Evolutionary conservation across 345 rosid genomes (phyloP), one percentile per base, ranked within the genome.

Genomic region (Bruguiera sexangula): DNA sequence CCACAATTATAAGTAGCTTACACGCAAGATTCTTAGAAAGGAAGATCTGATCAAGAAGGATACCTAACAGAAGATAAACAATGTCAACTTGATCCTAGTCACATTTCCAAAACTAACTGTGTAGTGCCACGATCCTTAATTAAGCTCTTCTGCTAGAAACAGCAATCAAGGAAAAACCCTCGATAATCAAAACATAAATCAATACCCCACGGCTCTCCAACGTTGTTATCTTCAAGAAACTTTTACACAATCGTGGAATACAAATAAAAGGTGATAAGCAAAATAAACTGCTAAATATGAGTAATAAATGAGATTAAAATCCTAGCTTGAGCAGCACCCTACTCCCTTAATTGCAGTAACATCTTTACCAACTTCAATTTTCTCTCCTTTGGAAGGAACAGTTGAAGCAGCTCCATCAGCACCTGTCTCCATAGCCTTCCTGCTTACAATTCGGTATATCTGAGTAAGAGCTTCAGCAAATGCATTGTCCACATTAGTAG

Each of bases 401-500:
- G 85, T 73, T 3, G 88, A 82, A 67, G 83, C 76, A 24, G 75
- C 82, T 2, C 81, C 75, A 50, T 78, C 89, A 3, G 79, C 90
- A 29, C 91, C 85, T 1, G 90, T 67, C 50, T 92, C 98, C 87
- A 92, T 82, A 3, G 96, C 93, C 76, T 90, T 92, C 88, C 87
- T 90, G 87, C 96, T 92, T 60, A 92, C 93, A 6, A 90, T 81
- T 13, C 77, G 88, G 69, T 90, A 85, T 60, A 92, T 92, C 79
- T 90, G 95, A 66, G 95, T 87, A 10, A 92, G 96, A 43, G 90
- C 96, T 79, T 90, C 98, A 2, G 98, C 82, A 20, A 92, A 92
- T 8, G 98, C 98, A 51, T 82, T 90, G 70, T 92, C 97, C 13
- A 92, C 97, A 3, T 92, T 92, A 0, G 92, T 88, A 0, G 97